Evolutionary conservation across 176 grass and related monocot genomes (phyloP), one percentile per base, ranked within the genome.

Genomic region (Musa beccarii): DNA sequence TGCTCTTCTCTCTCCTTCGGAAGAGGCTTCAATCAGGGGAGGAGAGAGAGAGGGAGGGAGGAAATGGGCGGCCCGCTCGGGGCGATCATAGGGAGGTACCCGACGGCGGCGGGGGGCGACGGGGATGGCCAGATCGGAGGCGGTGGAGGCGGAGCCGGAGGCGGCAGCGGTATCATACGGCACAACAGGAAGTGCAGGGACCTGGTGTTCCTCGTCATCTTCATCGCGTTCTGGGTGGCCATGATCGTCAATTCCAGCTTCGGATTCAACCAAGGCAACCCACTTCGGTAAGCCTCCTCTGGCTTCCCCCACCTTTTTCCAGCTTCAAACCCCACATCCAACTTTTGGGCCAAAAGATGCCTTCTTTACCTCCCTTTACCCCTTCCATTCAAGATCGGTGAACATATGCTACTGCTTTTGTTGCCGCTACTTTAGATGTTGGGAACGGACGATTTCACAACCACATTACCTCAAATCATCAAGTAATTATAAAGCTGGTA

Each of bases 241-340:
- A 99, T 99, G 95, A 99, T 99, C 72, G 95, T 99, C 53, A 99
- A 99, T 76, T 99, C 95, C 76, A 99, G 95, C 90, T 99, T 99
- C 79, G 95, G 88, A 2, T 99, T 99, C 86, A 99, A 99, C 88
- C 95, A 92, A 80, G 95, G 95, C 28, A 99, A 92, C 71, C 90
- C 95, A 1, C 86, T 97, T 65, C 92, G 94, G 94, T 97, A 78
- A 81, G 53, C 49, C 15, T 21, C 9, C 3, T 7, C 3, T 1
- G 2, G 55, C 1, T 10, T 19, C 61, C 2, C 2, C 53, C 22
- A 22, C 22, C 54, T 9, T 6, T 57, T 66, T 51, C 20, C 54
- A 51, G 22, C 63, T 65, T 66, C 6, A 14, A 54, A 51, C 10
- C 52, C n/a, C 19, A 21, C 12, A 2, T n/a, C 11, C 21, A 26